Base-by-base conservation (phyloP, 257 asterid genomes). In the Nicotiana undulata region DNA sequence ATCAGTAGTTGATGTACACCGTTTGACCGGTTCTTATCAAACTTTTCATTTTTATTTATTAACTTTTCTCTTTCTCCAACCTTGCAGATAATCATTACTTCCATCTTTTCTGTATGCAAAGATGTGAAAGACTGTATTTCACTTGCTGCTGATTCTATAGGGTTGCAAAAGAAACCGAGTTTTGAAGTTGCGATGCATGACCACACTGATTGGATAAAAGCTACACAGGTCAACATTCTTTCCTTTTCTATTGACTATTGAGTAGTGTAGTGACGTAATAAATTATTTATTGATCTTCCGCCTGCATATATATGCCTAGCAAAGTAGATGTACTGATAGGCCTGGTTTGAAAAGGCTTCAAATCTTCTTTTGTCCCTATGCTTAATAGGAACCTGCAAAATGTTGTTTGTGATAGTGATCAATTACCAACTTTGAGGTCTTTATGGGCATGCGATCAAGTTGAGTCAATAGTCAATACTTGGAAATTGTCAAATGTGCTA, bases 121-220 rank as follows among this genome's bases (percentile, higher is more conserved):
- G 93, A 95, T 85, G 99, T 93, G 79, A 87, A 90, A 79, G 87
- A 87, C 59, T 91, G 97, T 91, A 85, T 95, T 88, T 89, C 90
- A 68, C 89, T 81, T 63, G 98, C 99, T 80, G 90, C 91, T 46
- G 86, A 89, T 84, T 95, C 98, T 12, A 87, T 93, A 79, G 99
- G 99, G 46, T 87, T 95, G 91, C 85, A 87, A 84, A 89, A 85
- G 63, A 82, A 88, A 26, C 99, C 97, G 24, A 81, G 40, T 53
- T 95, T 88, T 83, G 88, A 87, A 79, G 90, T 95, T 55, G 90
- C 75, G 77, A 86, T 83, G 93, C 90, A 86, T 9, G 93, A 95
- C 82, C 92, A 95, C 83, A 82, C 83, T 81, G 94, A 95, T 81
- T 93, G 99, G 99, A 90, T 95, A 60, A 91, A 84, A 85, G 86